Evolutionary conservation across 2,329 filamentous ascomycete species (phyloP).

Genomic region (Pseudophaeomoniella oleicola): DNA sequence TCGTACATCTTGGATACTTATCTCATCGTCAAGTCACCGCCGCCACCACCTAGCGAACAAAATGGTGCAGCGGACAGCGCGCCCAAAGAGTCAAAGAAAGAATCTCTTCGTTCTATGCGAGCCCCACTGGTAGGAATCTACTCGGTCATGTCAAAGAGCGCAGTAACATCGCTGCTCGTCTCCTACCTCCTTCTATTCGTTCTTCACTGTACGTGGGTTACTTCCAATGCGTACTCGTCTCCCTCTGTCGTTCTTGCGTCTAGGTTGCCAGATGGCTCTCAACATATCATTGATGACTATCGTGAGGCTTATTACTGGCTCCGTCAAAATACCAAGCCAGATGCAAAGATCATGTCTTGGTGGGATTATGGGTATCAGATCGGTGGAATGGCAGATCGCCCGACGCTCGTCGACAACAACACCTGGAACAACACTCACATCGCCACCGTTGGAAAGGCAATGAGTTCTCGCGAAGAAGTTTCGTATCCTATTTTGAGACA

Average conservation of each 20-base stretch:
- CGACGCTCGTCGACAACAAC: conserved; percentile 97
- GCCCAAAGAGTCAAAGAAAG: conserved; percentile 41
- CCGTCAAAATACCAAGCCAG: conserved; percentile 84
- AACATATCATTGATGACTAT: conserved; percentile 99
- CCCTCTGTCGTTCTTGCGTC: conserved; percentile 93
- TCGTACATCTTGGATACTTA: conserved; percentile 85
- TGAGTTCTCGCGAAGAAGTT: conserved; percentile 94
- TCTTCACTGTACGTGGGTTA: conserved; percentile 97
- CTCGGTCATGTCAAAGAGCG: conserved; percentile 59
- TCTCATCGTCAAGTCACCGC: conserved; percentile 51
- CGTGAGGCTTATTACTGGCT: conserved; percentile 99
- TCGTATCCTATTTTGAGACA: conserved; percentile 97
- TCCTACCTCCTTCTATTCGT: conserved; percentile 87
- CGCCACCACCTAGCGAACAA: conserved; percentile 25
- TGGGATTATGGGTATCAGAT: conserved; percentile 99
- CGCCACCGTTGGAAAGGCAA: conserved; percentile 95
- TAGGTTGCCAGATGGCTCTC: conserved; percentile 79
- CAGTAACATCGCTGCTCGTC: conserved; percentile 58
- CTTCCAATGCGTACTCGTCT: conserved; percentile 96
- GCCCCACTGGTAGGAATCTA: conserved; percentile 74
- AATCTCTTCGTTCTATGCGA: conserved; percentile 53
- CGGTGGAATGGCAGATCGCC: conserved; percentile 95
- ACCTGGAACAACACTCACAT: conserved; percentile 99
- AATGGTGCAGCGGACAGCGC: conserved; percentile 24
- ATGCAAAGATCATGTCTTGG: conserved; percentile 99